These are phyloP conservation scores for Pseudocercospora fijiensis DNA, from an alignment of 2,329 filamentous ascomycete genomes.

Conservation along the genomic window DNA sequence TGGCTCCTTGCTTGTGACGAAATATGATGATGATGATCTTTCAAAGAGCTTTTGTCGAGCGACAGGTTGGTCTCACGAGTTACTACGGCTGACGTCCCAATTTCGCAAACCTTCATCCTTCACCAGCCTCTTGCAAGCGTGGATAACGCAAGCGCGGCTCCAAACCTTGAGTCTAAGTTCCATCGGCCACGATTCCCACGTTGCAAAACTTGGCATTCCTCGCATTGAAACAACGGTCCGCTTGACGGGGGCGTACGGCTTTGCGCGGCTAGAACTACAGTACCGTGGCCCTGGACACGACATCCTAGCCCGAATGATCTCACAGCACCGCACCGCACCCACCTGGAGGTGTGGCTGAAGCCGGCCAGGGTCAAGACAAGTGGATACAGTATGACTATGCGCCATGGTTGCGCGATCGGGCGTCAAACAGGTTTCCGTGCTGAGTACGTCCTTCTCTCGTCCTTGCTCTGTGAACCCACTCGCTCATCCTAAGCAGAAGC, in stretches of 20 bases:
- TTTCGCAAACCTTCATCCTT: slow-evolving; percentile 5
- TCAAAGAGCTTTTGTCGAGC: background rate
- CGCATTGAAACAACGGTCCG: slow-evolving; percentile 4
- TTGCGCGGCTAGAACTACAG: slow-evolving; percentile 3
- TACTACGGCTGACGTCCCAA: background rate
- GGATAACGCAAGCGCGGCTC: slow-evolving; percentile 4
- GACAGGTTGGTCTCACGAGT: background rate
- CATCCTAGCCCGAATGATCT: background rate
- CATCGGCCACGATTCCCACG: slow-evolving; percentile 17
- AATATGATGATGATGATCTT: slow-evolving; percentile 13
- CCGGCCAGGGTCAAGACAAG: background rate
- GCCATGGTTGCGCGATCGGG: slow-evolving; percentile 17
- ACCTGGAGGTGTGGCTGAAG: slow-evolving; percentile 8
- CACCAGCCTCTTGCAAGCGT: slow-evolving; percentile 6
- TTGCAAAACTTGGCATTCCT: slow-evolving; percentile 1
- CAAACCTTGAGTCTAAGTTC: slow-evolving; percentile 25
- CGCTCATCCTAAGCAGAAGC: background rate
- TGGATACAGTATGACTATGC: no score
- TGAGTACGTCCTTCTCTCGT: background rate
- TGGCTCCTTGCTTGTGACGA: slow-evolving; percentile 8
- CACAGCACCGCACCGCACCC: no score
- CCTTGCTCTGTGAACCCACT: background rate
- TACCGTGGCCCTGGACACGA: background rate
- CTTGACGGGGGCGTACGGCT: background rate
- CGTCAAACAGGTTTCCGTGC: slow-evolving; percentile 26